Percentiles rank a stretch among this genome's conserved stretches.
Evolutionary conservation across 116 monocot species (phyloP).

Genomic region (Phalaenopsis hybrid): DNA sequence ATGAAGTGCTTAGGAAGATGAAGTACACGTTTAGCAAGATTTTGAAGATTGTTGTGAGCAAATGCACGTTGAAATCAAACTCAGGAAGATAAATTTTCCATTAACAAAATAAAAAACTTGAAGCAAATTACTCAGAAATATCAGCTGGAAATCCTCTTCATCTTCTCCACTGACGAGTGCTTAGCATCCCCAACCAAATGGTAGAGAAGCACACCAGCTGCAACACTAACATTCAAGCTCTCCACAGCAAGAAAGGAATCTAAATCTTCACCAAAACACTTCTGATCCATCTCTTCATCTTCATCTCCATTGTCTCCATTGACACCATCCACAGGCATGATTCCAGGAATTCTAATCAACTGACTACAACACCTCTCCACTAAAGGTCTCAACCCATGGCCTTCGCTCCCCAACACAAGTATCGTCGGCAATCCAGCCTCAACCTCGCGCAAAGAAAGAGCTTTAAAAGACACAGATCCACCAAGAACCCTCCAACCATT

Average conservation of each 20-base stretch:
- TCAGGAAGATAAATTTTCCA: background rate
- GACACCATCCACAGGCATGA: constrained; percentile 8
- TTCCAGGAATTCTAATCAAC: constrained; percentile 67
- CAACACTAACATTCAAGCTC: constrained; percentile 98
- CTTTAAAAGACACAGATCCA: constrained; percentile 62
- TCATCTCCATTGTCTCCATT: constrained; percentile 21
- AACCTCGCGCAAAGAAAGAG: constrained; percentile 57
- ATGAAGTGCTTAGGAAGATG: too few species aligned
- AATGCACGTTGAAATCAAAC: background rate
- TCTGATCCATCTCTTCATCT: constrained; percentile 24
- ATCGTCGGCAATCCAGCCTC: constrained; percentile 51
- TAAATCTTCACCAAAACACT: constrained; percentile 21
- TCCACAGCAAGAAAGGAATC: constrained; percentile 76
- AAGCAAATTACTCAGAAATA: background rate
- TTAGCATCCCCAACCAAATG: constrained; percentile 51
- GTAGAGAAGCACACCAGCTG: constrained; percentile 84
- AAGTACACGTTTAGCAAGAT: too few species aligned
- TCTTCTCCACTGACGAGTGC: background rate
- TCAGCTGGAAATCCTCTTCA: background rate
- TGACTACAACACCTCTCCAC: constrained; percentile 82
- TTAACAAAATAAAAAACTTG: background rate
- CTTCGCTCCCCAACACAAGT: constrained; percentile 89
- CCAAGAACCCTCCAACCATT: constrained; percentile 94
- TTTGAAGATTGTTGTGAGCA: too few species aligned
- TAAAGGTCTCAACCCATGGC: constrained; percentile 79